Evolutionary conservation across 164 flowering plant species (phyloP).

Genomic region (Vitis amurensis): DNA sequence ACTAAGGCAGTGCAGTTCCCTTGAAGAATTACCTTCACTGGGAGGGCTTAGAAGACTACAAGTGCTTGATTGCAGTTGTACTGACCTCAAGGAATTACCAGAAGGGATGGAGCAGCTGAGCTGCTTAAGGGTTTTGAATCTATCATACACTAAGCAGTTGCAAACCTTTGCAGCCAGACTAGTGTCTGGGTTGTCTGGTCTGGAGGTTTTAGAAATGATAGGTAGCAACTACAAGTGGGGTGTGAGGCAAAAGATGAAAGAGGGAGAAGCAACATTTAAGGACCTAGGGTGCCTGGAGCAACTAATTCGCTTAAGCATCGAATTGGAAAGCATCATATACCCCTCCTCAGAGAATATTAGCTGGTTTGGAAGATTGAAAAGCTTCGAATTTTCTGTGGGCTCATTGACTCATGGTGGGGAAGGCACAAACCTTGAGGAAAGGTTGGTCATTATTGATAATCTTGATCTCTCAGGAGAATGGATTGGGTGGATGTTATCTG

Average conservation of each 20-base stretch:
- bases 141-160: constrained; percentile 17
- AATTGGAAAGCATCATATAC: not conserved
- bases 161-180: constrained; percentile 6
- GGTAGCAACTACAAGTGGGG: constrained; percentile 14
- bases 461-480: constrained; percentile 10
- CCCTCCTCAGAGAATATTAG: not conserved
- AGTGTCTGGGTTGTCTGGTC: constrained; percentile 2
- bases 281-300: constrained; percentile 9
- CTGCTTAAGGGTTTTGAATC: constrained; percentile 14
- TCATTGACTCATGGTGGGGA: not conserved
- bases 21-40: constrained; percentile 16
- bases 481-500: constrained; percentile 5
- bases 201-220: constrained; percentile 23
- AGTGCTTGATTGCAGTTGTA: constrained; percentile 20
- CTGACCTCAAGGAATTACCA: constrained; percentile 22
- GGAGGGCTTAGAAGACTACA: constrained; percentile 13
- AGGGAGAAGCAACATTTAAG: constrained; percentile 4
- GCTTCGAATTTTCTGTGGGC: constrained; percentile 1
- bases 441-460: not conserved
- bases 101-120: constrained; percentile 14
- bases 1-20: constrained; percentile 9
- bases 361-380: constrained; percentile 9
- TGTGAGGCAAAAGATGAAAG: not conserved
- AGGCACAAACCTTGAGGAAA: not conserved
- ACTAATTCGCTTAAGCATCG: not conserved